Evolutionary conservation across 768 basidiomycete genomes (phyloP), one percentile per base, ranked within the genome.

Genomic region (Megacollybia marginata): DNA sequence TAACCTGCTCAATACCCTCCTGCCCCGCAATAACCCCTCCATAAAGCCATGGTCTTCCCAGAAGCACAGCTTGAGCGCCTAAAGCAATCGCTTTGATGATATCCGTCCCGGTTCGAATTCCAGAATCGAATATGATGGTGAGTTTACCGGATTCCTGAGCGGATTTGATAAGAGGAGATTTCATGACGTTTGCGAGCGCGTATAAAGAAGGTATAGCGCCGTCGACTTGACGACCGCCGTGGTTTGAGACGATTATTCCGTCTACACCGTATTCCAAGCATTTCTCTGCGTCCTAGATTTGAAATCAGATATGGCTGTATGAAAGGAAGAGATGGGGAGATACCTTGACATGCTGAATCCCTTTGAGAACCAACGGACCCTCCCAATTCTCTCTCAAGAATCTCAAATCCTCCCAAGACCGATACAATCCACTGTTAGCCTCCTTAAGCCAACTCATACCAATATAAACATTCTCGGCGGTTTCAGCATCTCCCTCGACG

Each of bases 1-100:
- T 64, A 11, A 91, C 83, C 54, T 88, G 81, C 57, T 89, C 82
- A 10, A 88, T 79, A 2, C 90, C 91, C 4, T 70, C 74, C 61
- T 88, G 78, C 0, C 90, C 88, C 5, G 69, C 84, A 11, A 85
- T 65, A 6, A 83, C 70, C 42, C 87, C 74, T 6, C 84, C 88
- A 52, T 88, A 90, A 54, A 90, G 69, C 70, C 75, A 82, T 9
- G 84, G 83, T n/a, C 88, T 76, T 19, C 77, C 87, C 32, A 90
- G 84, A 88, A 92, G 63, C 13, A 93, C 82, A 8, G 72, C 89
- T 56, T 93, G 84, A 8, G 92, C 92, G 38, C 92, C 91, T 0
- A 94, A 71, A 1, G 90, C 90, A 28, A 93, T 65, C 0, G 92
- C 92, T 63, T 89, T 88, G 64, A 91, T 73, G 43, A 92, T 78